Evolutionary conservation across 345 rosid species (phyloP), one percentile per base, ranked within the genome.

Genomic region (Erodium maritimum): DNA sequence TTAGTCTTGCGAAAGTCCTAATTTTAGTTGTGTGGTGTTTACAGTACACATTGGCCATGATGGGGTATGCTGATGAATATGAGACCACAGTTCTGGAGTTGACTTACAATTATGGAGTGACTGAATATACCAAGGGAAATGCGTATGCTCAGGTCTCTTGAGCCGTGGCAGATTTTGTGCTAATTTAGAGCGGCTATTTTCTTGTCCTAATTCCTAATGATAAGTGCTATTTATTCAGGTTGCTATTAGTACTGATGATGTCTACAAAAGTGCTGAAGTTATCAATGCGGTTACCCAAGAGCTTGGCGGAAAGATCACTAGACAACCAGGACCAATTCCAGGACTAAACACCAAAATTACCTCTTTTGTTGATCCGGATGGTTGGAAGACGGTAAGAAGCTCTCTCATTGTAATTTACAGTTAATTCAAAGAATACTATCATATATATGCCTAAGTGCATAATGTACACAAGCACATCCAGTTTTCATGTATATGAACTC

Each of bases 301-400:
- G 76, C 84, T 89, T 60, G 95, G 98, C 34, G 98, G 96, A 64
- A 88, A 91, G 73, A 82, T 91, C 70, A 84, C 95, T 52, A 71
- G 95, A 61, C 85, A 77, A 61, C 77, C 96, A 0, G 98, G 98
- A 65, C 91, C 96, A 25, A 56, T 88, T 74, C 95, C 94, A 8
- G 99, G 99, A 69, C 17, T 88, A 20, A 83, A 82, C 75, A 89
- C 96, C 72, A 93, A 86, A 77, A 89, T 89, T 56, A 79, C 81
- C 62, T 64, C 89, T 45, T 93, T 93, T 59, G 77, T 86, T n/a
- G 99, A 89, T 65, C 96, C 94, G 21, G 96, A 93, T 77, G 96
- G 96, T 66, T 89, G 96, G 99, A 93, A 93, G 78, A 86, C 94
- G 4, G 95, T 88, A 69, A 69, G n/a, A n/a, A n/a, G n/a, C 86